These are phyloP conservation scores for Lentinula novae-zelandiae DNA, from an alignment of 1,284 basidiomycete genomes.

Conservation along the genomic window DNA sequence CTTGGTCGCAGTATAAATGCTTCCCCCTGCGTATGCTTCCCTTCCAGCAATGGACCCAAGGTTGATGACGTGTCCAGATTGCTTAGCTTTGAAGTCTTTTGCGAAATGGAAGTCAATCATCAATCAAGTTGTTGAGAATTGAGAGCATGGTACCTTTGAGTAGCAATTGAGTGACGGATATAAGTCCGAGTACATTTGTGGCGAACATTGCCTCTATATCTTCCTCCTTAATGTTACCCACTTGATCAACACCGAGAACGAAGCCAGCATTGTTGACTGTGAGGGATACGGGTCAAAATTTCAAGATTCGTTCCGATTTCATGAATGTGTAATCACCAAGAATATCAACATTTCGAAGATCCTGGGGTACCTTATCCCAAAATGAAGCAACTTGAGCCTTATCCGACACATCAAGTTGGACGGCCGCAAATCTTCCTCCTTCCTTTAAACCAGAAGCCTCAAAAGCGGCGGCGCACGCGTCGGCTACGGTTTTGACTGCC, in stretches of 20 bases:
- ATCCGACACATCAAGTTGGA: constrained; percentile 77
- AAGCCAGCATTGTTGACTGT: constrained; percentile 87
- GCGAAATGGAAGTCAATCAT: background rate
- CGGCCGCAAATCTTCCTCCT: constrained; percentile 64
- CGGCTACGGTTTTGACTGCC: constrained; percentile 58
- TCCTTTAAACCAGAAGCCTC: constrained; percentile 66
- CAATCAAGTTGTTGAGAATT: background rate
- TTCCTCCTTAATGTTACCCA: constrained; percentile 73
- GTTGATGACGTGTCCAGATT: constrained; percentile 92
- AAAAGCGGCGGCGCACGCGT: constrained; percentile 67
- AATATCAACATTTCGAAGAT: constrained; percentile 68
- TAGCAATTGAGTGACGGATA: constrained; percentile 77
- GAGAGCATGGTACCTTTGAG: constrained; percentile 50
- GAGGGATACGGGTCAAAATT: constrained; percentile 3
- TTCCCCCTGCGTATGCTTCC: constrained; percentile 88
- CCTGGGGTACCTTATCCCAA: constrained; percentile 64
- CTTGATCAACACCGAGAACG: constrained; percentile 78
- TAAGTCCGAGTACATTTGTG: constrained; percentile 90
- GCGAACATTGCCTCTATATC: constrained; percentile 89
- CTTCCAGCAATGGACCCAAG: constrained; percentile 91
- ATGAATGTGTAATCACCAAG: constrained; percentile 48
- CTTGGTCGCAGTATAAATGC: constrained; percentile 82
- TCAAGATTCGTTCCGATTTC: constrained; percentile 1
- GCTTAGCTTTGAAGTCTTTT: constrained; percentile 84
- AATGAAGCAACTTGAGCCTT: constrained; percentile 62